A percentile compares a stretch with the other conserved stretches of the same genome.
Conservation (phyloP, 129 eudicot genomes). For the Pulicaria dysenterica region DNA sequence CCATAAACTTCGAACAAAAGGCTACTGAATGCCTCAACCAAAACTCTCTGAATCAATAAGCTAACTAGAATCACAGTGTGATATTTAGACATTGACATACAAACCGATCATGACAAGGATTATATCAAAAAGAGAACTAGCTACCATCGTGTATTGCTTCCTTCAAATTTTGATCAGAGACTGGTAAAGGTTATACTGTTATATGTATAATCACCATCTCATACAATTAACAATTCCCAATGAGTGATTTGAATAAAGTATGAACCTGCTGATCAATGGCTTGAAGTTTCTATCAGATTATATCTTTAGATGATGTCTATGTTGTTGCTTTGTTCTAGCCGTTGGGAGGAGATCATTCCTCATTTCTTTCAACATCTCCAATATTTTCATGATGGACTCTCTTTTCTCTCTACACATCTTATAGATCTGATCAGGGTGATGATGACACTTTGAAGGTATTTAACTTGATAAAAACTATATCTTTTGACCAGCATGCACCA, state of each 20-base stretch:
- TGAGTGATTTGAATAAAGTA: neutral
- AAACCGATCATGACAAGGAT: neutral
- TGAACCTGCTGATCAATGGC: neutral
- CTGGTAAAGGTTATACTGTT: neutral
- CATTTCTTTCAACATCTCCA: neutral
- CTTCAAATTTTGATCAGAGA: neutral
- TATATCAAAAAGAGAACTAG: no score
- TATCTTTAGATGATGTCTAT: constrained; percentile 3
- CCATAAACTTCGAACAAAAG: neutral
- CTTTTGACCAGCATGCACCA: neutral
- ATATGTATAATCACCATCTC: neutral
- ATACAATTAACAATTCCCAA: neutral
- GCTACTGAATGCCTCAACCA: no score
- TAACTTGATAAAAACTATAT: neutral
- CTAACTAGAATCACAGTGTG: no score
- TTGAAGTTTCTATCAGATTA: neutral
- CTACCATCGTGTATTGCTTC: neutral
- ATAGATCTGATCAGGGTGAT: neutral
- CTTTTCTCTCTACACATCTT: neutral
- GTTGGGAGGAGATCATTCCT: constrained; percentile 1
- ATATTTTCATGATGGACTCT: neutral
- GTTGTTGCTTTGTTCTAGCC: neutral
- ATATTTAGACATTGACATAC: neutral
- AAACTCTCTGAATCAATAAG: no score
- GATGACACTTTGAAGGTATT: neutral